A percentile compares a stretch with the other conserved stretches of the same genome.
phyloP scores from a whole-genome alignment of 352 stramenopile genomes.

The Pythium rishiriense region DNA sequence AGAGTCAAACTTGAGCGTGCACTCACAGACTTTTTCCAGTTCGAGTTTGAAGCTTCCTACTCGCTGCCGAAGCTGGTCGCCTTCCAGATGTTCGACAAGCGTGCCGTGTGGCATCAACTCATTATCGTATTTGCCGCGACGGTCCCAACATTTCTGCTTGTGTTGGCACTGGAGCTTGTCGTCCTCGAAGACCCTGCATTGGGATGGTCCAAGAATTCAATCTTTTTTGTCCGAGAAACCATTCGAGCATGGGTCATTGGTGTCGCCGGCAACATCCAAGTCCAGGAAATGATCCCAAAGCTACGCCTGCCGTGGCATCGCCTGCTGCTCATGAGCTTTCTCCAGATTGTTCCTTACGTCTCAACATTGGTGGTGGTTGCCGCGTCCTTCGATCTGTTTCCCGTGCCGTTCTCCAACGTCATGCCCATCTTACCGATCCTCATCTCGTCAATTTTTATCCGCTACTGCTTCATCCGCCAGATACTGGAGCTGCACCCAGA shows the following conservation, averaged over 20 bases:
- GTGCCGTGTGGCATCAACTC: background rate
- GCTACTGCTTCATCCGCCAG: background rate
- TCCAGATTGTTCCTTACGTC: constrained; percentile 24
- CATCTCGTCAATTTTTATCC: constrained; percentile 17
- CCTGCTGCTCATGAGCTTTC: constrained; percentile 4
- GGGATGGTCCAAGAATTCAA: constrained; percentile 3
- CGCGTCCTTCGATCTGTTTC: constrained; percentile 25
- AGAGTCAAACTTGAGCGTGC: background rate
- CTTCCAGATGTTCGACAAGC: background rate
- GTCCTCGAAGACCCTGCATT: constrained; percentile 10
- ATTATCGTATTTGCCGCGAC: background rate
- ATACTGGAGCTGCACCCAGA: constrained; percentile 4
- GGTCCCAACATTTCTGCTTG: background rate
- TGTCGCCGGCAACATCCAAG: constrained; percentile 17
- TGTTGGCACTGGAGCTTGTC: constrained; percentile 2
- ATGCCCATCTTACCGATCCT: constrained; percentile 14
- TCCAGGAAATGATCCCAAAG: constrained; percentile 32
- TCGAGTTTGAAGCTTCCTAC: constrained; percentile 20
- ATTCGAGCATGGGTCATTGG: constrained; percentile 21
- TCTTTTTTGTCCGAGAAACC: constrained; percentile 35
- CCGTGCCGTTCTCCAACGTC: constrained; percentile 31
- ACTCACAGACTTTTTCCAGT: background rate
- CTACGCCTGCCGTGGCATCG: constrained; percentile 21
- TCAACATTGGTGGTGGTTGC: constrained; percentile 24
- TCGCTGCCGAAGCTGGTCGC: constrained; percentile 18